Evolutionary conservation across 169 alveolate species (phyloP).

Genomic region (Condylostoma magnum): DNA sequence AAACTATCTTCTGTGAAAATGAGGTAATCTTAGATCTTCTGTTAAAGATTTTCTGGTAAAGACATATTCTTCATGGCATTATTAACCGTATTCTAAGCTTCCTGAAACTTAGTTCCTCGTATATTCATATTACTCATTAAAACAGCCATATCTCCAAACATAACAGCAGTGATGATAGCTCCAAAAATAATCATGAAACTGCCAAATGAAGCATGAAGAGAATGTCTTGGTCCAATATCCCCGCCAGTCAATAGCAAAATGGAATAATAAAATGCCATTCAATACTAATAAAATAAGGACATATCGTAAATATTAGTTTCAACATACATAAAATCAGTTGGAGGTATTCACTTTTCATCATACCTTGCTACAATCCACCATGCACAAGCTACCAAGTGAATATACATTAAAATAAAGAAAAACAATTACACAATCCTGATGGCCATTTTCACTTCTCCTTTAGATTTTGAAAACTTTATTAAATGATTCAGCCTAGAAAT

Average conservation of each 20-base stretch:
- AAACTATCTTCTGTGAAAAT: neutral
- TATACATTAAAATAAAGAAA: conserved; percentile 35
- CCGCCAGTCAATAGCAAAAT: conserved; percentile 38
- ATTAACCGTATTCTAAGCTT: conserved; percentile 35
- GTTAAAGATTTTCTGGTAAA: conserved; percentile 25
- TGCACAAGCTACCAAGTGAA: conserved; percentile 51
- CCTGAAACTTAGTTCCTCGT: conserved; percentile 35
- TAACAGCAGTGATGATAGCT: conserved; percentile 44
- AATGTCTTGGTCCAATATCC: conserved; percentile 33
- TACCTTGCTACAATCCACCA: conserved; percentile 37
- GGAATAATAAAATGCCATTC: conserved; percentile 37
- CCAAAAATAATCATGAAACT: conserved; percentile 30
- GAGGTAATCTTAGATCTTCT: neutral
- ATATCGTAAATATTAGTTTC: conserved; percentile 8
- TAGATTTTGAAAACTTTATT: neutral
- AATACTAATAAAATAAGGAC: conserved; percentile 9
- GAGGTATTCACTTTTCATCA: conserved; percentile 35
- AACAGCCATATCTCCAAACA: conserved; percentile 56
- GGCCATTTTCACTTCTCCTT: neutral
- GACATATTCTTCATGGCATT: conserved; percentile 34
- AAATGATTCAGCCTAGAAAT: neutral
- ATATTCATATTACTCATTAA: conserved; percentile 41
- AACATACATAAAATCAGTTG: conserved; percentile 25
- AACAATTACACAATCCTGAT: conserved; percentile 2
- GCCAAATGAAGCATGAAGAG: conserved; percentile 5